Conservation (phyloP, 2,329 filamentous ascomycete species). For the Rosellinia necatrix region DNA sequence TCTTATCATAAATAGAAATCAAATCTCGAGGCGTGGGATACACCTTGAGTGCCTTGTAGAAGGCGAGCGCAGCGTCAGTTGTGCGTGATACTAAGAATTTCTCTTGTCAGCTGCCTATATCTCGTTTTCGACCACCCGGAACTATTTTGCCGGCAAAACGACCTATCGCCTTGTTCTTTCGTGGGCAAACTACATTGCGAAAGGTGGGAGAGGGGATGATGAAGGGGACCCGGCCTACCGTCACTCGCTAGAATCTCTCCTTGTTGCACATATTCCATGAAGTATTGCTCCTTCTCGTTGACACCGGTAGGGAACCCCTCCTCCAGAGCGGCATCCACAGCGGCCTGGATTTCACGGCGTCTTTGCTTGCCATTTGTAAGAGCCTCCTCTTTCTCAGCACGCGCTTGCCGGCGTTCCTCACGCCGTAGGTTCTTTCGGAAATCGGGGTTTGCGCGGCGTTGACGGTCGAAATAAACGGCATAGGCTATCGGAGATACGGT, state of each 20-base stretch:
- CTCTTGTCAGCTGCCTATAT: conserved; percentile 5
- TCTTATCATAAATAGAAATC: conserved; percentile 98
- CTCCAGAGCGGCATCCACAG: conserved; percentile 80
- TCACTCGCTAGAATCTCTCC: conserved; percentile 84
- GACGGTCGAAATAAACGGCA: conserved; percentile 70
- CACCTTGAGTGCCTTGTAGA: conserved; percentile 98
- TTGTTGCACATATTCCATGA: conserved; percentile 91
- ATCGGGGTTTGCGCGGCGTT: conserved; percentile 65
- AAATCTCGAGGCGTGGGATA: conserved; percentile 93
- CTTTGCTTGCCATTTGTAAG: conserved; percentile 68
- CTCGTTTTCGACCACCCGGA: neutral
- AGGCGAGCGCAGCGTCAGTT: conserved; percentile 87
- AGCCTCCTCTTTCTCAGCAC: conserved; percentile 73
- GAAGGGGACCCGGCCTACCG: conserved; percentile 59
- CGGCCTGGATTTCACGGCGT: conserved; percentile 73
- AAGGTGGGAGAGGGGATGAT: neutral
- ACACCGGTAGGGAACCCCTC: conserved; percentile 90
- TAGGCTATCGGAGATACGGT: conserved; percentile 53
- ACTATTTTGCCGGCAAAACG: neutral
- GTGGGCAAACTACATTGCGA: neutral
- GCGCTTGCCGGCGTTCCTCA: conserved; percentile 74
- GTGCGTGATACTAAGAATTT: conserved; percentile 61
- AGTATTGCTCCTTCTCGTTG: conserved; percentile 94
- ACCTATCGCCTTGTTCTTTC: neutral
- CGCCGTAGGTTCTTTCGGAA: conserved; percentile 72